Conservation (phyloP, 163 green algal species). For the Chloromonas sp. region DNA sequence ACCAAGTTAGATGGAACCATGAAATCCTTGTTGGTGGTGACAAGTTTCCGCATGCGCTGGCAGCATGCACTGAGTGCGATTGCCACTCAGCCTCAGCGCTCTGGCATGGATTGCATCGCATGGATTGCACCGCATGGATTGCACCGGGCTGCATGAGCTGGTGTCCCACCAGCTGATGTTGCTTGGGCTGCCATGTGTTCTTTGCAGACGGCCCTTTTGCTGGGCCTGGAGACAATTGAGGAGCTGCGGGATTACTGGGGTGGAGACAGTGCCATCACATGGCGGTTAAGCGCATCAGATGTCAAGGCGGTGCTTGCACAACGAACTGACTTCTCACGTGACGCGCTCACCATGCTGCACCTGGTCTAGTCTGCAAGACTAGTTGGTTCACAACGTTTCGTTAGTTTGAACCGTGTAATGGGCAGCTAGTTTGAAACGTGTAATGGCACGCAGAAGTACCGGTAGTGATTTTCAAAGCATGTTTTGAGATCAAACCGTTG, state of each 20-base stretch:
- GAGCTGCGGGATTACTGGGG: conserved; percentile 88
- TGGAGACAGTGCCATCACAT: conserved; percentile 51
- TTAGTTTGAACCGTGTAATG: too few relatives aligned
- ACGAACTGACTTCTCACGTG: conserved; percentile 65
- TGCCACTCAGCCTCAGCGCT: too few relatives aligned
- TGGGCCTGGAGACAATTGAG: conserved; percentile 70
- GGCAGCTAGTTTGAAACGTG: too few relatives aligned
- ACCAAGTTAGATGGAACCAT: too few relatives aligned
- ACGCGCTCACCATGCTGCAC: conserved; percentile 53
- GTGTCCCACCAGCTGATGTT: neutral
- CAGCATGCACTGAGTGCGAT: too few relatives aligned
- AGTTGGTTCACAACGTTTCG: too few relatives aligned
- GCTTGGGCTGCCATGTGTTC: neutral
- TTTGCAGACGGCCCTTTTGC: conserved; percentile 67
- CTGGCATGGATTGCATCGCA: too few relatives aligned
- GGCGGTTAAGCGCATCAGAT: conserved; percentile 75
- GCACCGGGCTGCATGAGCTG: neutral
- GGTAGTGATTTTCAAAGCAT: too few relatives aligned
- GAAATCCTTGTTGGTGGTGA: too few relatives aligned
- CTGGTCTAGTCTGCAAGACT: conserved; percentile 16
- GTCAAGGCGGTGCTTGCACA: conserved; percentile 67
- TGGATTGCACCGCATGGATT: neutral
- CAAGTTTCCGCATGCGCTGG: too few relatives aligned
- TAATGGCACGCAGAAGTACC: too few relatives aligned
- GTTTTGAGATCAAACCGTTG: too few relatives aligned